Evolutionary conservation across 805 yeast genomes (phyloP).

Genomic region (Jamesozyma piceae): DNA sequence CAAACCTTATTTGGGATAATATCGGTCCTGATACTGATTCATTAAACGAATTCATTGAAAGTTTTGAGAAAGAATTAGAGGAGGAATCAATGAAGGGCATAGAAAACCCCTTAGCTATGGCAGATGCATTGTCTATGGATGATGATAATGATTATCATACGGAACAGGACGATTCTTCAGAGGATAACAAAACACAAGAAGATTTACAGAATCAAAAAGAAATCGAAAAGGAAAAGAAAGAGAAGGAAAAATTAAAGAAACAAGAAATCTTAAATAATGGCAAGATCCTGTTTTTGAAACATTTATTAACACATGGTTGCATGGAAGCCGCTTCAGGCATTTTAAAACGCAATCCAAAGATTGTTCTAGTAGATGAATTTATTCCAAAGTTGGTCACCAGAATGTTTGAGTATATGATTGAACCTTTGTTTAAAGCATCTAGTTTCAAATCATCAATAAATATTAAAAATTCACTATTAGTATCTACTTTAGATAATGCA

Average conservation of each 20-base stretch:
- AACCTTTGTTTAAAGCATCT: constrained; percentile 32
- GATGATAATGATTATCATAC: constrained; percentile 38
- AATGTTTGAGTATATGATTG: constrained; percentile 39
- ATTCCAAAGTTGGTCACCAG: constrained; percentile 41
- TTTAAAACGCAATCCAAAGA: constrained; percentile 50
- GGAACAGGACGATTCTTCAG: not conserved
- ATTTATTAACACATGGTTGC: constrained; percentile 49
- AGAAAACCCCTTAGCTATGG: constrained; percentile 75
- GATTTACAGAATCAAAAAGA: constrained; percentile 2
- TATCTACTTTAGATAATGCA: constrained; percentile 12
- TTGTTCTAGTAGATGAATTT: constrained; percentile 46
- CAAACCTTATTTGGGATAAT: constrained; percentile 50
- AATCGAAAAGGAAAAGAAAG: constrained; percentile 12
- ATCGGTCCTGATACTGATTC: constrained; percentile 44
- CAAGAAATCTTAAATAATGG: constrained; percentile 14
- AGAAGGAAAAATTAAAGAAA: constrained; percentile 8
- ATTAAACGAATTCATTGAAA: constrained; percentile 36
- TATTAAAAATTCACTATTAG: constrained; percentile 2
- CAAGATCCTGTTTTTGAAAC: constrained; percentile 42
- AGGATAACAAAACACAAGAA: constrained; percentile 3
- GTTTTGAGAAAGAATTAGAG: constrained; percentile 40
- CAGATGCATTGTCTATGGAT: constrained; percentile 71
- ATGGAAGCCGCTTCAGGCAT: constrained; percentile 53
- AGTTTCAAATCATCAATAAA: not conserved
- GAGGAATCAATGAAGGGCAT: constrained; percentile 51